These are phyloP conservation scores for Annulohypoxylon moriforme DNA, from an alignment of 495 filamentous ascomycete species.

Conservation along the genomic window DNA sequence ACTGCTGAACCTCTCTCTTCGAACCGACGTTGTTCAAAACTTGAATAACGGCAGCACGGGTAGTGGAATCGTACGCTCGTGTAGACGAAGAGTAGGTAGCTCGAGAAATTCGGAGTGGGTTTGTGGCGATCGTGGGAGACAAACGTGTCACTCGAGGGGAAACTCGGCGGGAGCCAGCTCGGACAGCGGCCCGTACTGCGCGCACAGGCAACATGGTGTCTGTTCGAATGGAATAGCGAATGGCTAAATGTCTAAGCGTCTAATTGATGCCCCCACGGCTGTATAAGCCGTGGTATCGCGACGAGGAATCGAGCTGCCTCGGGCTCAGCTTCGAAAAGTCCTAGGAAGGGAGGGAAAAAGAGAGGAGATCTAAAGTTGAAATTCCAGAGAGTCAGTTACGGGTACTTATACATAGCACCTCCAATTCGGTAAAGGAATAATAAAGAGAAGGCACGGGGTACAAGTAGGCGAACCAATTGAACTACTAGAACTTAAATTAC, in stretches of 20 bases:
- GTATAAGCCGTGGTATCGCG: slow-evolving; percentile 44
- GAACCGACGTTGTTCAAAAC: slow-evolving; percentile 95
- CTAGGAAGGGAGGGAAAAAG: slow-evolving; percentile 26
- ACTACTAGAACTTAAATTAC: slow-evolving; percentile 34
- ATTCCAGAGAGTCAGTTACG: slow-evolving; percentile 33
- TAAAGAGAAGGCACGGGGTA: neutral
- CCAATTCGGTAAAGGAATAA: slow-evolving; percentile 4
- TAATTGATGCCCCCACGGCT: slow-evolving; percentile 39
- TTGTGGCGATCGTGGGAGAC: slow-evolving; percentile 41
- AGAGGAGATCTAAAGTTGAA: slow-evolving; percentile 13
- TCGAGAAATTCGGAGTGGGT: slow-evolving; percentile 44
- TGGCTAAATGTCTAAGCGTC: slow-evolving; percentile 16
- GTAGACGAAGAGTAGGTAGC: slow-evolving; percentile 47
- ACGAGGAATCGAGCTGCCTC: slow-evolving; percentile 41
- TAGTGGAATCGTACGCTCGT: slow-evolving; percentile 63
- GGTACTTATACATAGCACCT: slow-evolving; percentile 3
- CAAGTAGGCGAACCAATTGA: slow-evolving; percentile 33
- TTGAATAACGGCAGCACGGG: slow-evolving; percentile 91
- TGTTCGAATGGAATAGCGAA: slow-evolving; percentile 9
- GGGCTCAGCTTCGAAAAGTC: slow-evolving; percentile 32
- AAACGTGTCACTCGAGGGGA: slow-evolving; percentile 52
- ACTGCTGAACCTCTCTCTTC: slow-evolving; percentile 97
- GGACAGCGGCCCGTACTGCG: slow-evolving; percentile 46
- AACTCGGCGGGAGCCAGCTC: slow-evolving; percentile 58
- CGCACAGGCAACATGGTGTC: slow-evolving; percentile 35